Conservation (phyloP, 129 eudicot species). For the Silybum marianum region DNA sequence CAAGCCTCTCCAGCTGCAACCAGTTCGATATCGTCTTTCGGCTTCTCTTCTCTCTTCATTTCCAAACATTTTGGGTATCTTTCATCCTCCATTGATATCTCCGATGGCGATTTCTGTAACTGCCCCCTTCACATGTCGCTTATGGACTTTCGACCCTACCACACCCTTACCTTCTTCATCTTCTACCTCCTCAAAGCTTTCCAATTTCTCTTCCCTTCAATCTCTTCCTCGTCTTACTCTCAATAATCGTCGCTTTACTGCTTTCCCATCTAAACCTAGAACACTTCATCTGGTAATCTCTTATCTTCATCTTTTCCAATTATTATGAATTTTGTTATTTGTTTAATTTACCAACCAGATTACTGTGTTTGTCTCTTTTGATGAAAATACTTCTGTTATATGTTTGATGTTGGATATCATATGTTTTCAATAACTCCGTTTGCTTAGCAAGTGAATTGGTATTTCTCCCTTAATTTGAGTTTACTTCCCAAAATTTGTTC, state of each 20-base stretch:
- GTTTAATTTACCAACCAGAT: not conserved
- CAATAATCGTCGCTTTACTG: constrained; percentile 12
- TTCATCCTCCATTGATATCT: constrained; percentile 1
- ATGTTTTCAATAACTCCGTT: not conserved
- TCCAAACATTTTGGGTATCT: constrained; percentile 2
- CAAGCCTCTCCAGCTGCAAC: not conserved
- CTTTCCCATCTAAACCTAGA: constrained; percentile 33
- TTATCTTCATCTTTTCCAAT: not conserved
- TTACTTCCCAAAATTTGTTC: not conserved
- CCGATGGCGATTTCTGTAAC: constrained; percentile 61
- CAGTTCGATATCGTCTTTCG: not conserved
- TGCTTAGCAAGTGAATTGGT: not conserved
- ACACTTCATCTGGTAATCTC: constrained; percentile 41
- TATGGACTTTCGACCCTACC: not conserved
- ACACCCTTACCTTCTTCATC: constrained; percentile 25
- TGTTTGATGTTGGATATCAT: not conserved
- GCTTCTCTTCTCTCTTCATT: not conserved
- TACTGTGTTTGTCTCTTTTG: not conserved
- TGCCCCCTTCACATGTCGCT: constrained; percentile 33
- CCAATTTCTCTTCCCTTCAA: constrained; percentile 34
- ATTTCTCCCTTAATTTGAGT: not conserved
- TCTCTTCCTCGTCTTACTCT: constrained; percentile 27
- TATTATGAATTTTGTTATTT: not conserved
- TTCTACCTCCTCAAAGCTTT: constrained; percentile 31
- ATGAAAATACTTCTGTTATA: not conserved